Evolutionary conservation across 495 filamentous ascomycete species (phyloP), one percentile per base, ranked within the genome.

Genomic region (Lasiosphaeria miniovina): DNA sequence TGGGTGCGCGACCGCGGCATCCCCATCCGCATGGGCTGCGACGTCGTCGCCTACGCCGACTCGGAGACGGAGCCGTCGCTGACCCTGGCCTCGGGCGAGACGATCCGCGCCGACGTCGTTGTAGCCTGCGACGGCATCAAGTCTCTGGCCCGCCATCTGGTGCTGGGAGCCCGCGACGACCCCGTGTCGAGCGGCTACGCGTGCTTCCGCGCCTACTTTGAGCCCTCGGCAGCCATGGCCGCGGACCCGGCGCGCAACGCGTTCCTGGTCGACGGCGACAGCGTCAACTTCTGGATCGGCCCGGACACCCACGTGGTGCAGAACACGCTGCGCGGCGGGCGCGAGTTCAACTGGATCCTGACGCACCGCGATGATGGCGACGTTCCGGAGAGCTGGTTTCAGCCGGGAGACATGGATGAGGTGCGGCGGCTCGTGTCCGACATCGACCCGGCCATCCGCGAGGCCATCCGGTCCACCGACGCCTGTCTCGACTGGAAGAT

Each of bases 251-350:
- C 70, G 48, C 78, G 77, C 54, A 69, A 71, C 14, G 74, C 78
- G 12, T 77, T 78, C 32, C 70, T 79, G 14, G 70, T 73, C 32
- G 71, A 78, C 49, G 71, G 78, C 50, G 77, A 82, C 50, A 78
- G 78, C 55, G 77, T 80, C 4, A 82, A 82, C 60, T 80, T 80
- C 45, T 81, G 78, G 74, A 81, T 81, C 41, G 79, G 79, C 4
- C 67, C 76, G 14, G 78, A 81, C 55, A 77, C 72, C 32, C 78
- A 82, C 53, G 62, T 81, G 9, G 71, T 81, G 15, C 76, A 79
- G 56, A 79, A 80, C 48, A 80, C 78, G 1, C 69, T 81, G 10
- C 71, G 77, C 36, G 69, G 71, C 38, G 78, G 78, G n/a, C 67
- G 75, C 10, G 78, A 81, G 63, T 81, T 80, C 64, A 80, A 80